phyloP scores from a whole-genome alignment of 257 asterid genomes.

The Prunella vulgaris region DNA sequence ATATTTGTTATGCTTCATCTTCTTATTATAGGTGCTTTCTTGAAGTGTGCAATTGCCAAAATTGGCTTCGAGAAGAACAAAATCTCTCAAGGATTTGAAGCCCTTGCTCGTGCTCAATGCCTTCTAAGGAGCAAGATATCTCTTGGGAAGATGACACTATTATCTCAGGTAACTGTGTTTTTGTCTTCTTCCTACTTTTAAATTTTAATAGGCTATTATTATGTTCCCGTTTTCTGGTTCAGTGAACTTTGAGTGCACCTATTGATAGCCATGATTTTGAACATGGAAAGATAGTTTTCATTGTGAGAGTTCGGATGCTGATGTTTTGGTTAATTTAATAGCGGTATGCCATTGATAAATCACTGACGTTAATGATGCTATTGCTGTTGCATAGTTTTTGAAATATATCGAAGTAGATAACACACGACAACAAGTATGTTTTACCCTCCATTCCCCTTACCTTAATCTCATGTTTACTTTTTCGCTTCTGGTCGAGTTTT shows the following conservation, averaged over 20 bases:
- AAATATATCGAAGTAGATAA: slow-evolving; percentile 11
- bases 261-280: slow-evolving; percentile 1
- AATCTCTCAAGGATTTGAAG: slow-evolving; percentile 95
- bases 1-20: slow-evolving; percentile 59
- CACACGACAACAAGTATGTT: not conserved
- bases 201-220: slow-evolving; percentile 12
- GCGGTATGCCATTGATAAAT: slow-evolving; percentile 9
- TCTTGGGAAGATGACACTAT: slow-evolving; percentile 78
- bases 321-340: slow-evolving; percentile 2
- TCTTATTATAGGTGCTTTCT: slow-evolving; percentile 77
- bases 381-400: slow-evolving; percentile 8
- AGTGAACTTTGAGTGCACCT: slow-evolving; percentile 3
- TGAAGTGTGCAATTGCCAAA: slow-evolving; percentile 97
- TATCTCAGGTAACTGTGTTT: slow-evolving; percentile 67
- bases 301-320: slow-evolving; percentile 9
- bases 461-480: slow-evolving; percentile 2
- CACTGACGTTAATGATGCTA: slow-evolving; percentile 9
- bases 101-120: slow-evolving; percentile 98
- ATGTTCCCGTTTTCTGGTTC: slow-evolving; percentile 12
- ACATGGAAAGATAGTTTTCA: slow-evolving; percentile 4
- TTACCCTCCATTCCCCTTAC: slow-evolving; percentile 2
- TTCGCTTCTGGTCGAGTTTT: not conserved
- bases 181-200: not conserved
- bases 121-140: slow-evolving; percentile 82
- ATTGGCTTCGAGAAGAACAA: slow-evolving; percentile 83